phyloP scores from a whole-genome alignment of 2,329 filamentous ascomycete genomes.

The Beauveria bassiana region DNA sequence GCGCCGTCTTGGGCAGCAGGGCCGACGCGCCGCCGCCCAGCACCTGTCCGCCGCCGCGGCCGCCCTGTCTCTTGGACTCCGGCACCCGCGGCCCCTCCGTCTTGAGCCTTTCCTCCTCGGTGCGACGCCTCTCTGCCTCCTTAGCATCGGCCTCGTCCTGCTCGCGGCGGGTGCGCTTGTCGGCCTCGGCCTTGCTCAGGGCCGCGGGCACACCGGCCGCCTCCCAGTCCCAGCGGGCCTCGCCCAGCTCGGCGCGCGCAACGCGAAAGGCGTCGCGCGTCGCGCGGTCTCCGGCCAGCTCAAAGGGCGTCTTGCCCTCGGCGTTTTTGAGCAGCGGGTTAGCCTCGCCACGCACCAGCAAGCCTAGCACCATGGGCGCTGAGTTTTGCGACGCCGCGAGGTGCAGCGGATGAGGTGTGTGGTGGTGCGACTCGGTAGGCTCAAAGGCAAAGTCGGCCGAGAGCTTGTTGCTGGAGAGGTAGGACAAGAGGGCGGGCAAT shows the following conservation, averaged over 20 bases:
- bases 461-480: conserved; percentile 69
- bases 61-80: conserved; percentile 36
- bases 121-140: conserved; percentile 62
- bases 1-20: conserved; percentile 58
- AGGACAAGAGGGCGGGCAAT: conserved; percentile 76
- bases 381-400: conserved; percentile 74
- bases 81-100: conserved; percentile 55
- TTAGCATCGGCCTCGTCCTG: conserved; percentile 59
- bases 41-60: conserved; percentile 38
- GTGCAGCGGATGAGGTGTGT: conserved; percentile 78
- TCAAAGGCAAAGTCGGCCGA: conserved; percentile 67
- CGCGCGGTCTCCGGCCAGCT: conserved; percentile 74
- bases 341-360: conserved; percentile 66
- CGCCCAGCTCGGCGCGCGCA: conserved; percentile 74
- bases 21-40: conserved; percentile 27
- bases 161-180: conserved; percentile 61
- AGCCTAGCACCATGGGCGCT: conserved; percentile 65
- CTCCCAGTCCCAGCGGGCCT: conserved; percentile 71
- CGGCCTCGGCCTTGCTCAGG: conserved; percentile 64
- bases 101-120: conserved; percentile 65
- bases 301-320: conserved; percentile 80
- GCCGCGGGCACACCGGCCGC: conserved; percentile 62
- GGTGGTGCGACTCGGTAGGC: conserved; percentile 63
- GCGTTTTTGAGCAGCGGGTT: conserved; percentile 63
- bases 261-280: conserved; percentile 90